Percentiles rank a stretch among this genome's conserved stretches.
Evolutionary conservation across 768 basidiomycete genomes (phyloP).

Genomic region (Serendipita sp.): DNA sequence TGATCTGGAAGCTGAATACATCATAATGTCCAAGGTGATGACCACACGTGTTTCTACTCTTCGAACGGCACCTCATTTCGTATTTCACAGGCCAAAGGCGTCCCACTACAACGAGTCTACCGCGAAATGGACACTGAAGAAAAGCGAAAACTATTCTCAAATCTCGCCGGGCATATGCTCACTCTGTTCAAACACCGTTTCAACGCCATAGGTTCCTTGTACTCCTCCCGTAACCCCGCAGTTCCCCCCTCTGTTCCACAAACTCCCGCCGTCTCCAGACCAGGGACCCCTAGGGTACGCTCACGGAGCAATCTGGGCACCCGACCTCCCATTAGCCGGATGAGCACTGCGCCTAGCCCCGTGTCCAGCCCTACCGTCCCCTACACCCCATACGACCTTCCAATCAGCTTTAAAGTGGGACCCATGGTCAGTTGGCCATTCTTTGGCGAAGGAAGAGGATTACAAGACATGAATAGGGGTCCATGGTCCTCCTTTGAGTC

Average conservation of each 20-base stretch:
- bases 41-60: neutral
- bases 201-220: conserved; percentile 53
- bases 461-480: conserved; percentile 52
- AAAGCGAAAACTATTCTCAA: conserved; percentile 47
- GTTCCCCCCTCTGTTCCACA: neutral
- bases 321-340: conserved; percentile 8
- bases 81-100: conserved; percentile 44
- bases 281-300: neutral
- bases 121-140: conserved; percentile 51
- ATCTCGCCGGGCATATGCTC: conserved; percentile 50
- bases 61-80: neutral
- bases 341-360: conserved; percentile 14
- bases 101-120: conserved; percentile 54
- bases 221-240: conserved; percentile 6
- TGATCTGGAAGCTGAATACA: conserved; percentile 69
- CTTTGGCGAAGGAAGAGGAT: conserved; percentile 67
- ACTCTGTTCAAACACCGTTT: conserved; percentile 68
- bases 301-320: conserved; percentile 31
- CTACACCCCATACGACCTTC: conserved; percentile 12
- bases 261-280: neutral
- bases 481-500: conserved; percentile 47
- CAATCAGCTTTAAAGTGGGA: conserved; percentile 41
- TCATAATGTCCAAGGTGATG: conserved; percentile 70
- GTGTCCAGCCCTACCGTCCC: conserved; percentile 18
- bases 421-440: conserved; percentile 84